phyloP scores from a whole-genome alignment of 148 eudicot genomes.

The Dysphania ambrosioides region DNA sequence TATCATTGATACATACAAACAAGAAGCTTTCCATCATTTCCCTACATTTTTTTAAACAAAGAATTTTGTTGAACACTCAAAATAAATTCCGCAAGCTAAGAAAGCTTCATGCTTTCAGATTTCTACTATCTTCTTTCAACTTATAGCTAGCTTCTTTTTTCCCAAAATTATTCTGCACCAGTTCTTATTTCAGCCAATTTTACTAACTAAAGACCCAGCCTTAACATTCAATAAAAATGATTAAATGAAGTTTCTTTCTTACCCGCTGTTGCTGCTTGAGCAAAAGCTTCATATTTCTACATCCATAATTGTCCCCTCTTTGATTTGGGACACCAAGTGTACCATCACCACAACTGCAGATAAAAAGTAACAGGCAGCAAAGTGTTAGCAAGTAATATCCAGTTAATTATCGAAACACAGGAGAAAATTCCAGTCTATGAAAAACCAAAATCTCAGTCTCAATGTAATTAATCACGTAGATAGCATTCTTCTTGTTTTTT shows the following conservation, averaged over 20 bases:
- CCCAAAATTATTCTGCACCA: not conserved
- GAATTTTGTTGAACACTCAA: not conserved
- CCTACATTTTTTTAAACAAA: not conserved
- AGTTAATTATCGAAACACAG: not conserved
- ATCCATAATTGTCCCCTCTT: constrained; percentile 97
- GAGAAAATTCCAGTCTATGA: not conserved
- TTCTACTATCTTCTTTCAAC: not conserved
- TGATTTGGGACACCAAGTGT: constrained; percentile 85
- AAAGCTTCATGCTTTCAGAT: not conserved
- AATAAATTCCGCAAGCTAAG: not conserved
- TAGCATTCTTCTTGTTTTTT: not conserved
- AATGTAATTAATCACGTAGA: not conserved
- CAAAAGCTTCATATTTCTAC: constrained; percentile 98
- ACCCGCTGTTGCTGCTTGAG: constrained; percentile 98
- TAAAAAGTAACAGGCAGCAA: constrained; percentile 9
- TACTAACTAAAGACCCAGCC: not conserved
- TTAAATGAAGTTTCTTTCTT: constrained; percentile 11
- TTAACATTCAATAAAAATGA: not conserved
- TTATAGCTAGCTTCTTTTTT: not conserved
- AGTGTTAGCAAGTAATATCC: not conserved
- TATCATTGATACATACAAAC: not conserved
- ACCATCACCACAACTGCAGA: constrained; percentile 95
- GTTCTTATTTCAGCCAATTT: not conserved
- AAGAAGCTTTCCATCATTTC: not conserved
- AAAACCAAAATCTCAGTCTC: not conserved